These are phyloP conservation scores for Bromus sterilis DNA, from an alignment of 176 grass and related monocot species.

Conservation along the genomic window DNA sequence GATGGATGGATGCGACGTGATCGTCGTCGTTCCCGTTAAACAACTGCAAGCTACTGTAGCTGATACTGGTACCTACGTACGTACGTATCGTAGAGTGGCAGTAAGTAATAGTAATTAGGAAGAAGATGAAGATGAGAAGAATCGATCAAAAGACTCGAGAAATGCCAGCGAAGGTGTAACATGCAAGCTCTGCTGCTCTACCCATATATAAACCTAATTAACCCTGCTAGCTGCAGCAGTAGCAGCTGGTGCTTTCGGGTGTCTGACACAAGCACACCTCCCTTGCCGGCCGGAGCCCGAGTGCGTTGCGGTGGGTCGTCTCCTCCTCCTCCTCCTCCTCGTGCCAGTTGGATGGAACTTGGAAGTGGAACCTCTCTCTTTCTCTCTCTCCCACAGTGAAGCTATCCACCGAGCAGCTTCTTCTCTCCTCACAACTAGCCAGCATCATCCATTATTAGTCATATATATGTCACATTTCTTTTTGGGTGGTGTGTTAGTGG, in stretches of 20 bases:
- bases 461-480: too few relatives aligned
- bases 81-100: background rate
- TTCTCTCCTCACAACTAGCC: background rate
- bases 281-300: background rate
- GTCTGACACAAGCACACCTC: background rate
- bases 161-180: background rate
- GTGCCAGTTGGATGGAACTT: background rate
- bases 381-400: background rate
- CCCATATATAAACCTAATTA: background rate
- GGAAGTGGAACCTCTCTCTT: background rate
- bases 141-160: background rate
- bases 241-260: background rate
- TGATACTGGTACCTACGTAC: too few relatives aligned
- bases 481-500: too few relatives aligned
- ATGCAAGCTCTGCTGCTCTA: background rate
- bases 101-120: background rate
- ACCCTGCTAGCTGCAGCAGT: too few relatives aligned
- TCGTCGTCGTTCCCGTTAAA: background rate
- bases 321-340: too few relatives aligned
- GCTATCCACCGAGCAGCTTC: background rate
- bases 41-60: background rate
- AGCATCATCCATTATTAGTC: too few relatives aligned
- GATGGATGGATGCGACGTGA: background rate
- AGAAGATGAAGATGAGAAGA: background rate
- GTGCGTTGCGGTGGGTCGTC: background rate